Base-by-base conservation (phyloP, 176 grass and related monocot genomes). In the Cenchrus purpureus region DNA sequence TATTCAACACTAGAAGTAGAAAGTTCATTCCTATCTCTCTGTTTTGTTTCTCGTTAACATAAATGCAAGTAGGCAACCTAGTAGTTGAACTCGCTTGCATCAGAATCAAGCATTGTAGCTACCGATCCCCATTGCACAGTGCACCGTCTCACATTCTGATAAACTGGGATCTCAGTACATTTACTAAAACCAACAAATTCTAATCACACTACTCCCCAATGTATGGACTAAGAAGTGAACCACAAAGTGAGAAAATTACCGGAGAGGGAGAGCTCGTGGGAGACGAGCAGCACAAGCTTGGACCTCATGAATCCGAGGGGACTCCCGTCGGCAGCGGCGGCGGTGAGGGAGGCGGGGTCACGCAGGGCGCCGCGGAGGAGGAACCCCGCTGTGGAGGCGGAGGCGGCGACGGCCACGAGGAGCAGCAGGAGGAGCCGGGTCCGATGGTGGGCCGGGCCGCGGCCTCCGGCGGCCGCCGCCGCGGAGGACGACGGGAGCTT, bases 211-310 rank as follows among this genome's bases (percentile, higher is more conserved):
- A 59, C 29, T 83, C 63, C 25, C 14, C 29, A 7, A 59, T 59
- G 50, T 43, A 62, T 81, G 65, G 48, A 31, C 49, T 81, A 68
- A 17, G 12, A 89, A 79, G 8, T 61, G 29, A 87, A 68, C 40
- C 42, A 80, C 79, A 7, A 58, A 22, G 52, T 12, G 60, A 65
- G 68, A 12, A 79, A 74, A 64, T 84, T 91, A 99, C 97, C 97
- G 3, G 97, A 99, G 55, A 99, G 97, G 49, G 97, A 96, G 71
- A 99, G 97, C 74, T 98, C 93, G 45, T 98, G 97, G 16, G 97
- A 96, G 65, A 96, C 91, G 48, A 98, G 91, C 17, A 98, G 91
- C 51, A 96, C 93, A 60, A 95, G 65, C 51, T 95, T 98, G 70
- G 83, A 87, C 12, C 79, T 91, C 96, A 95, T 95, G 75, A 98